Evolutionary conservation across 768 basidiomycete species (phyloP), one percentile per base, ranked within the genome.

Genomic region (Calocybe gangraenosa): DNA sequence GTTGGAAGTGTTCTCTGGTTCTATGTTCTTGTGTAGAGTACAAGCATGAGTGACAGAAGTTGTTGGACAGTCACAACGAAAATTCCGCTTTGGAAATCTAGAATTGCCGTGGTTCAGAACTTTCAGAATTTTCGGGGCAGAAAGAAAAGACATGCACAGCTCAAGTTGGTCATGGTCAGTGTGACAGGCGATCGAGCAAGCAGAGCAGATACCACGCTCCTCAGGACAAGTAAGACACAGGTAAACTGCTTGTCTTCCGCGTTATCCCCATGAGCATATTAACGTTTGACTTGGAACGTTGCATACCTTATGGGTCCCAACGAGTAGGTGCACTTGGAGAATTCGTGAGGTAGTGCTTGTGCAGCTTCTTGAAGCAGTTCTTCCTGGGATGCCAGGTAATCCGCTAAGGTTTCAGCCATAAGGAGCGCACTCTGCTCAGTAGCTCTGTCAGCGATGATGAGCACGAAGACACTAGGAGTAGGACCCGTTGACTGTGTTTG

Each of bases 1-100:
- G 54, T 92, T 92, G 10, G 62, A 54, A 34, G 50, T 53, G 56
- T 91, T 92, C 46, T 65, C 71, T 7, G 70, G 71, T 62, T 86
- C 82, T 1, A 52, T 38, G 13, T 52, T 64, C 41, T 61, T 68
- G 62, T 87, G 83, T 19, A 92, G 65, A 17, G 78, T 75, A 62
- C 90, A 92, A 2, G 69, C 43, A 49, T 84, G 82, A 0, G 73
- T 55, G 17, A 90, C 63, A 3, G 76, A 69, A 10, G 64, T 46
- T 14, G 90, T 92, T 3, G 90, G 87, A 60, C 90, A 92, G 63
- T 92, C 90, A 58, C 90, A 92, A 25, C 84, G 79, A 58, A 92
- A 91, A 47, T 72, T 66, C 53, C 89, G 78, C 60, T 92, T 92
- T 1, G 89, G 88, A 65, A 92, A 92, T 48, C 76, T 78, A 22